These are phyloP conservation scores for Mangifera indica DNA, from an alignment of 345 rosid genomes.

Conservation along the genomic window DNA sequence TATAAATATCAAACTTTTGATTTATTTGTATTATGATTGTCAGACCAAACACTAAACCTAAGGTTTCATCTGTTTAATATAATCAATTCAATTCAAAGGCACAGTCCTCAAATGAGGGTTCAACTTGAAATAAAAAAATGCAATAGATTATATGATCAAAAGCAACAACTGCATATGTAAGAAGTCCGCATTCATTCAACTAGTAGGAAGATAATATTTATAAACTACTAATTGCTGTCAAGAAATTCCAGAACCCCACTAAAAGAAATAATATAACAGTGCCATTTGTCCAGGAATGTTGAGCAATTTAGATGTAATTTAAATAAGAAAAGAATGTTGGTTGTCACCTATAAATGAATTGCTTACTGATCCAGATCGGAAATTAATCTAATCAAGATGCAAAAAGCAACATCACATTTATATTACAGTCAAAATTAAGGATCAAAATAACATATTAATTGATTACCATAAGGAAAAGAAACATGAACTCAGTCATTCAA, in stretches of 20 bases:
- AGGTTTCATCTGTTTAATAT: too few relatives aligned
- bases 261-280: background rate
- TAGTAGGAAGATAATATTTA: background rate
- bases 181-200: background rate
- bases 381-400: background rate
- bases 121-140: constrained; percentile 7
- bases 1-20: too few relatives aligned
- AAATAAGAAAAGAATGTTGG: background rate
- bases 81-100: too few relatives aligned
- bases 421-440: background rate
- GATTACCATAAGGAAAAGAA: background rate
- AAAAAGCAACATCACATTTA: background rate
- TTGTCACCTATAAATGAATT: background rate
- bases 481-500: background rate
- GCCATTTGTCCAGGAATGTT: background rate
- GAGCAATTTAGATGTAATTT: background rate
- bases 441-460: background rate
- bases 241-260: constrained; percentile 7
- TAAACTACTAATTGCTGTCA: constrained; percentile 10
- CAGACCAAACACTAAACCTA: too few relatives aligned
- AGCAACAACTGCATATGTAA: background rate
- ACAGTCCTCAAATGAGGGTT: too few relatives aligned
- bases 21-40: too few relatives aligned
- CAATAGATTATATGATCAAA: background rate
- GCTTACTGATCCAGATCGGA: background rate